Conservation (phyloP, 2,329 filamentous ascomycete genomes). For the Botrytis aclada region DNA sequence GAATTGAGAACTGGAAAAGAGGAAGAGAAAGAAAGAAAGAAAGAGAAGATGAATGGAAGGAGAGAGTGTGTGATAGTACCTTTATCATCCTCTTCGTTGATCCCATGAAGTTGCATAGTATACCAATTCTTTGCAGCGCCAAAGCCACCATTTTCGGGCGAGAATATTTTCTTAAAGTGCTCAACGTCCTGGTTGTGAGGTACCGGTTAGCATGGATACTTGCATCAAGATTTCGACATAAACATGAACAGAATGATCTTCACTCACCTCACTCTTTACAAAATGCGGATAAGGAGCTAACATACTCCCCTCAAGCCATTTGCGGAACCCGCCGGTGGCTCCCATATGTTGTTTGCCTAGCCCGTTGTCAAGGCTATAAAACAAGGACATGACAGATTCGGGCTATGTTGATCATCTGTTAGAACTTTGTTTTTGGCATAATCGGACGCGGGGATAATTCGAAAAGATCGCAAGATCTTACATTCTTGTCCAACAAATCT, state of each 20-base stretch:
- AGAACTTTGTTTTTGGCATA: neutral
- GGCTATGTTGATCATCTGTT: constrained; percentile 18
- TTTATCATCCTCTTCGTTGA: constrained; percentile 13
- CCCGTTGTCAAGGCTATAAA: constrained; percentile 13
- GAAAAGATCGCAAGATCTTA: neutral
- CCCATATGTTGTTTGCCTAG: constrained; percentile 22
- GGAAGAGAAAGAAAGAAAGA: neutral
- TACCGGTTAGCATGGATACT: neutral
- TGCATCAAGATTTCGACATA: too few species aligned
- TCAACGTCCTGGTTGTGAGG: neutral
- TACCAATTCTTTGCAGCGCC: constrained; percentile 13
- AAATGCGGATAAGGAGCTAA: constrained; percentile 21
- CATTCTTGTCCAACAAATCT: constrained; percentile 25
- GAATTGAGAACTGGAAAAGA: neutral
- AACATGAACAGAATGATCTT: neutral
- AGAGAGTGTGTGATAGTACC: neutral
- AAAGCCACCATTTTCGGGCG: constrained; percentile 3
- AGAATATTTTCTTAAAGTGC: neutral
- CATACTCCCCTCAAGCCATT: constrained; percentile 6
- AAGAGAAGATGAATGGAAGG: too few species aligned
- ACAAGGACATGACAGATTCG: constrained; percentile 23
- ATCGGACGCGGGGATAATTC: neutral
- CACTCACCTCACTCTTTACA: constrained; percentile 19
- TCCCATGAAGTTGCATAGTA: neutral
- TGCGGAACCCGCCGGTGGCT: constrained; percentile 18